Evolutionary conservation across 1,284 basidiomycete species (phyloP).

Genomic region (Ceratorhiza oryzae-sativae): DNA sequence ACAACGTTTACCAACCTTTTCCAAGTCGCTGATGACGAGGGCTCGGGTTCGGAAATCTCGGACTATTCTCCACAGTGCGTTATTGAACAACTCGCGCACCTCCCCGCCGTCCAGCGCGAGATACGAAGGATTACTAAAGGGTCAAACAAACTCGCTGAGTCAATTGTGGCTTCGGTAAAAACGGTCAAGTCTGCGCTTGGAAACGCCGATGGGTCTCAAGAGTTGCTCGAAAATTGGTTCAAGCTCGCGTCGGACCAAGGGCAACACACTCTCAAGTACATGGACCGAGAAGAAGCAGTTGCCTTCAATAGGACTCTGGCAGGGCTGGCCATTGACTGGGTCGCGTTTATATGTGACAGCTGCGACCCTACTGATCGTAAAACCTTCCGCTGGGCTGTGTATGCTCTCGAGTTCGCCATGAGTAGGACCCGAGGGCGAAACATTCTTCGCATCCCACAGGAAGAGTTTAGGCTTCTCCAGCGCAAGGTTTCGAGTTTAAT

Average conservation of each 20-base stretch:
- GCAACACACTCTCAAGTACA: conserved; percentile 84
- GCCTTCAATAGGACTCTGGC: conserved; percentile 86
- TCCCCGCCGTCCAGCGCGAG: conserved; percentile 88
- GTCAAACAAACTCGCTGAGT: conserved; percentile 89
- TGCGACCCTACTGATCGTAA: conserved; percentile 96
- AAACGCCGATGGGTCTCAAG: conserved; percentile 73
- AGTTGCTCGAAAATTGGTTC: conserved; percentile 95
- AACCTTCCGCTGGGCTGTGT: conserved; percentile 99
- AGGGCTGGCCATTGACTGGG: conserved; percentile 93
- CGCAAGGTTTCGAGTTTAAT: conserved; percentile 96
- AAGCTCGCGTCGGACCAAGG: conserved; percentile 96
- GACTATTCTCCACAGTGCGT: conserved; percentile 63
- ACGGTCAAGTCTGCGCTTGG: conserved; percentile 76
- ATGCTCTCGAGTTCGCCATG: conserved; percentile 93
- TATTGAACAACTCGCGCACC: conserved; percentile 89
- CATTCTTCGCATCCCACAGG: conserved; percentile 87
- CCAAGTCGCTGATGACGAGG: conserved; percentile 32
- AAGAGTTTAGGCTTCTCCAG: conserved; percentile 88
- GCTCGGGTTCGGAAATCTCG: conserved; percentile 44
- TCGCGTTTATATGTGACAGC: conserved; percentile 97
- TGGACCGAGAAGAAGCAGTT: conserved; percentile 74
- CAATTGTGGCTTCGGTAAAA: conserved; percentile 89
- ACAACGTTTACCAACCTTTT: conserved; percentile 50
- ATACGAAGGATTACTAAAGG: conserved; percentile 89
- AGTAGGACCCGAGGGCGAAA: conserved; percentile 88